A percentile compares a stretch with the other conserved stretches of the same genome.
Conservation (phyloP, 352 stramenopile genomes). For the Pythium rhizo-oryzae region DNA sequence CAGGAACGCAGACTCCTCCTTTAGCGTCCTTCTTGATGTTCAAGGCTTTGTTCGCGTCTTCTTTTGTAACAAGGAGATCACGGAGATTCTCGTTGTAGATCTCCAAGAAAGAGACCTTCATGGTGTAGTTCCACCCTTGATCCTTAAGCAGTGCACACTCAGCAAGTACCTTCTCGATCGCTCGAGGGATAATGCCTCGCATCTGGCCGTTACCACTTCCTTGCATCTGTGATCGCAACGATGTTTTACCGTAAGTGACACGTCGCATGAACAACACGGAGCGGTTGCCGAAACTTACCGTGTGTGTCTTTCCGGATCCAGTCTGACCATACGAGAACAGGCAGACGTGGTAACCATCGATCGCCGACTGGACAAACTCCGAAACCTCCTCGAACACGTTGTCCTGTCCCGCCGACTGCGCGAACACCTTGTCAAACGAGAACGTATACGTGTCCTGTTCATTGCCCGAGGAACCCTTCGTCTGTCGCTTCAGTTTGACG, state of each 20-base stretch:
- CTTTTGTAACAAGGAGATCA: slow-evolving; percentile 92
- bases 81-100: slow-evolving; percentile 99
- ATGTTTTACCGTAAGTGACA: slow-evolving; percentile 7
- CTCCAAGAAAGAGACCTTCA: slow-evolving; percentile 98
- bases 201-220: slow-evolving; percentile 95
- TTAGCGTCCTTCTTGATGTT: slow-evolving; percentile 77
- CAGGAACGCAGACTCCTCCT: slow-evolving; percentile 63
- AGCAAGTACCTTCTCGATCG: slow-evolving; percentile 96
- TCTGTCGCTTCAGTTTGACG: slow-evolving; percentile 56
- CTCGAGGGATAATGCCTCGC: slow-evolving; percentile 97
- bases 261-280: too few relatives aligned
- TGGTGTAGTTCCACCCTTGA: slow-evolving; percentile 94
- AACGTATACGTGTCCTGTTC: slow-evolving; percentile 83
- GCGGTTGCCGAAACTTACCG: slow-evolving; percentile 38
- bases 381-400: slow-evolving; percentile 97
- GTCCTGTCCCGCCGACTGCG: slow-evolving; percentile 92
- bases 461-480: slow-evolving; percentile 36
- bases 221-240: slow-evolving; percentile 87
- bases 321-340: slow-evolving; percentile 97
- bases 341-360: slow-evolving; percentile 98
- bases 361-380: slow-evolving; percentile 97
- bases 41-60: slow-evolving; percentile 53
- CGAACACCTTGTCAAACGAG: slow-evolving; percentile 97
- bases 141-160: slow-evolving; percentile 57
- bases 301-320: slow-evolving; percentile 94